A percentile compares a stretch with the other conserved stretches of the same genome.
Conservation (phyloP, 805 yeast species). For the Candida easanensis region DNA sequence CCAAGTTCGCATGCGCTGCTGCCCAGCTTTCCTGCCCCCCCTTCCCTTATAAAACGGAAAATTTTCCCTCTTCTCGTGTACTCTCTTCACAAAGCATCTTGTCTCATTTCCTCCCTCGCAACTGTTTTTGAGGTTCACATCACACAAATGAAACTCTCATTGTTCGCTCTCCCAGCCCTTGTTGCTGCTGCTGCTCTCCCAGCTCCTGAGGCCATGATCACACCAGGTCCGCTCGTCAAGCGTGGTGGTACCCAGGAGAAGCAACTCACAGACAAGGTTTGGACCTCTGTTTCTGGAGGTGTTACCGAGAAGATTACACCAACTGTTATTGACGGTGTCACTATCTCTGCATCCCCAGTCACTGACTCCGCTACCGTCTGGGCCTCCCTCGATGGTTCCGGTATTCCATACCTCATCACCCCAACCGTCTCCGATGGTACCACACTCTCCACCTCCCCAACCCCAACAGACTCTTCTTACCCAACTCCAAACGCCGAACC, state of each 20-base stretch:
- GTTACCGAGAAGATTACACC: slow-evolving; percentile 48
- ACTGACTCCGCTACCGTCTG: slow-evolving; percentile 37
- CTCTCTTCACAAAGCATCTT: not conserved
- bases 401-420: slow-evolving; percentile 41
- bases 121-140: not conserved
- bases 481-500: slow-evolving; percentile 39
- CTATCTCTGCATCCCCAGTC: slow-evolving; percentile 39
- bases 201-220: slow-evolving; percentile 23
- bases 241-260: slow-evolving; percentile 20
- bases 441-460: slow-evolving; percentile 40
- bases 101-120: not conserved
- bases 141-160: slow-evolving; percentile 13
- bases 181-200: slow-evolving; percentile 27
- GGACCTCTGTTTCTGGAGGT: slow-evolving; percentile 36
- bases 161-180: slow-evolving; percentile 13
- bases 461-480: slow-evolving; percentile 33
- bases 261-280: slow-evolving; percentile 27
- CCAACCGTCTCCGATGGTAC: slow-evolving; percentile 36
- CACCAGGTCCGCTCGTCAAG: slow-evolving; percentile 23
- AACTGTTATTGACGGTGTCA: slow-evolving; percentile 44
- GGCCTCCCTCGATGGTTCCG: slow-evolving; percentile 42
- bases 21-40: not conserved
- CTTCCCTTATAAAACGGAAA: not conserved
- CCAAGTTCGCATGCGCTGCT: not conserved
- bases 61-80: not conserved